A percentile compares a stretch with the other conserved stretches of the same genome.
These are phyloP conservation scores for Moesziomyces parantarcticus DNA, from an alignment of 1,284 basidiomycete species.

Conservation along the genomic window DNA sequence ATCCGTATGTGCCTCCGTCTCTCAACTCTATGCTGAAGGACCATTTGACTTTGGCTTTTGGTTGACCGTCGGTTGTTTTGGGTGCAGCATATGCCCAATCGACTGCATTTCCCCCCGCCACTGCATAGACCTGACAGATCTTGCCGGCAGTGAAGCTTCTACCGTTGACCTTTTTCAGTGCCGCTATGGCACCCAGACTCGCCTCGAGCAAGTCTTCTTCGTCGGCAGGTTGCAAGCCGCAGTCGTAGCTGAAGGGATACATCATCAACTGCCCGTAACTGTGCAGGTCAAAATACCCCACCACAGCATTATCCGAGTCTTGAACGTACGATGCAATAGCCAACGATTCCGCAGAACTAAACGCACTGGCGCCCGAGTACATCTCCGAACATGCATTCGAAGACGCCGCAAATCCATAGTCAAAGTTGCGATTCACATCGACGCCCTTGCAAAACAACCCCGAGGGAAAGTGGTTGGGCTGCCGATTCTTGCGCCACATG, in stretches of 20 bases:
- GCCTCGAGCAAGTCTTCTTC: conserved; percentile 85
- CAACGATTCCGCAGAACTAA: conserved; percentile 80
- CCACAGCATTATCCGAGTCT: conserved; percentile 71
- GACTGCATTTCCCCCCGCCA: conserved; percentile 70
- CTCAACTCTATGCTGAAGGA: conserved; percentile 81
- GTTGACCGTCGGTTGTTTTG: conserved; percentile 79
- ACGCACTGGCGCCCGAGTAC: conserved; percentile 33
- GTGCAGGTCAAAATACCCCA: conserved; percentile 79
- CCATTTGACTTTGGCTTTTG: conserved; percentile 73
- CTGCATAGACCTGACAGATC: conserved; percentile 73
- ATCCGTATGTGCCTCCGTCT: conserved; percentile 84
- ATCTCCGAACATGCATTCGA: conserved; percentile 33
- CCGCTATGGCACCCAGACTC: conserved; percentile 77
- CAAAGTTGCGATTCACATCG: conserved; percentile 80
- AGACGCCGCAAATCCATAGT: conserved; percentile 72
- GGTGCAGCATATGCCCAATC: conserved; percentile 74
- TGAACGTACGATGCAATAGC: conserved; percentile 77
- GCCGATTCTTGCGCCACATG: conserved; percentile 86
- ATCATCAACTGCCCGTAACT: conserved; percentile 80
- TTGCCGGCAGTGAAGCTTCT: conserved; percentile 74
- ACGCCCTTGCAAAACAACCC: conserved; percentile 74
- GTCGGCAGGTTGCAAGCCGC: conserved; percentile 76
- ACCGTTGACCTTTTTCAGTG: conserved; percentile 74
- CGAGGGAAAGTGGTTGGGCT: conserved; percentile 64
- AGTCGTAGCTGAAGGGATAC: conserved; percentile 80